Percentiles rank a stretch among this genome's conserved stretches.
Conservation (phyloP, 139 green algal genomes). For the Eudorina sp. region DNA sequence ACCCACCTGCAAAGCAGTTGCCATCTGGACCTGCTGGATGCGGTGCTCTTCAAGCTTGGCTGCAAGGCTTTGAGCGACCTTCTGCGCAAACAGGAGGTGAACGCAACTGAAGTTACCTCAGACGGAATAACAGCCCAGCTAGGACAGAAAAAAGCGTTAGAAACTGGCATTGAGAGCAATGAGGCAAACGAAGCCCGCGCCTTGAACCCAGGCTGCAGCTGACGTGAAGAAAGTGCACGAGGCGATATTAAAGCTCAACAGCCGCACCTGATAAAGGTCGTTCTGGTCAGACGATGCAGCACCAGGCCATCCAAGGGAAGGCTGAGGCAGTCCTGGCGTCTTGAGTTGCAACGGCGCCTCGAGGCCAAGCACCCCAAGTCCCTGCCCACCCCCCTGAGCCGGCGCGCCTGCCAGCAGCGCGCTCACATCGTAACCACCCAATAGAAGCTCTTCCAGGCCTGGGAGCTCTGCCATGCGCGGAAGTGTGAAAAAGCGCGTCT, state of each 20-base stretch:
- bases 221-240: not conserved
- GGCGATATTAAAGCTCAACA: not conserved
- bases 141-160: too few relatives aligned
- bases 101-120: too few relatives aligned
- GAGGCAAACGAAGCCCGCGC: too few relatives aligned
- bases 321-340: not conserved
- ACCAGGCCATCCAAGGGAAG: not conserved
- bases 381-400: not conserved
- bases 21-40: slow-evolving; percentile 29
- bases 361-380: slow-evolving; percentile 7
- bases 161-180: too few relatives aligned
- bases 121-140: too few relatives aligned
- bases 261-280: slow-evolving; percentile 10
- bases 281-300: slow-evolving; percentile 17
- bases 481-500: slow-evolving; percentile 4
- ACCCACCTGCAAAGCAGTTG: slow-evolving; percentile 20
- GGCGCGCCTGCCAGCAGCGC: not conserved
- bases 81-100: too few relatives aligned
- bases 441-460: slow-evolving; percentile 12
- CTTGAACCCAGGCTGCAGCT: too few relatives aligned
- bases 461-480: slow-evolving; percentile 19
- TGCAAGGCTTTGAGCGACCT: slow-evolving; percentile 35
- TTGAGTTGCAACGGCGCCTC: slow-evolving; percentile 28
- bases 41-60: slow-evolving; percentile 40
- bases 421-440: slow-evolving; percentile 27